Evolutionary conservation across 805 yeast species (phyloP).

Genomic region (Myxozyma neotropica): DNA sequence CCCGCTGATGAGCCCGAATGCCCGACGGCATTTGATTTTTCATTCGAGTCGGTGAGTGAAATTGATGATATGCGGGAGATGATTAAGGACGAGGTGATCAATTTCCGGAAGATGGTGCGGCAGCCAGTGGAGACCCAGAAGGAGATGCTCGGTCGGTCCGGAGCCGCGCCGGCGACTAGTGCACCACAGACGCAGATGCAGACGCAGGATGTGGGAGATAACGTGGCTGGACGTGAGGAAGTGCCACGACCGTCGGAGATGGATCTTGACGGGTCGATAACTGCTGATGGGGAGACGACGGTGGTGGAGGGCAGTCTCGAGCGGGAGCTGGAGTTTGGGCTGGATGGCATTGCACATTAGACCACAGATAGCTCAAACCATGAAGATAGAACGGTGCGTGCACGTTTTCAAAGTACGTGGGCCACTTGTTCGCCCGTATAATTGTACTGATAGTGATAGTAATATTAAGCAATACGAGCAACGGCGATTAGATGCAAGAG

Average conservation of each 20-base stretch:
- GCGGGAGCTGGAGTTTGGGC: slow-evolving; percentile 66
- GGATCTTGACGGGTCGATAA: slow-evolving; percentile 61
- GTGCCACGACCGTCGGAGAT: slow-evolving; percentile 39
- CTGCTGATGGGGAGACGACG: slow-evolving; percentile 46
- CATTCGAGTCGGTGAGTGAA: slow-evolving; percentile 83
- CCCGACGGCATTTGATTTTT: slow-evolving; percentile 77
- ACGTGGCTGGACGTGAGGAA: slow-evolving; percentile 31
- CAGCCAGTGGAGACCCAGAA: slow-evolving; percentile 64
- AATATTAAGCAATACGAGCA: too few relatives aligned
- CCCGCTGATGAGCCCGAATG: slow-evolving; percentile 85
- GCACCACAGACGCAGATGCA: slow-evolving; percentile 10
- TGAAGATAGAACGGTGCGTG: too few relatives aligned
- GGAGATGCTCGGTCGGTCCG: slow-evolving; percentile 45
- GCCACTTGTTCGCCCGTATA: too few relatives aligned
- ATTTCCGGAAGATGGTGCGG: slow-evolving; percentile 79
- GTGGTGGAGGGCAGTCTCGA: slow-evolving; percentile 53
- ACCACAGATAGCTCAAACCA: too few relatives aligned
- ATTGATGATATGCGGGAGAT: slow-evolving; percentile 71
- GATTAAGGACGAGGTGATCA: slow-evolving; percentile 77
- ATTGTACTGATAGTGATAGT: too few relatives aligned
- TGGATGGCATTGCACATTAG: slow-evolving; percentile 50
- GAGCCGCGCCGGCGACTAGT: slow-evolving; percentile 17
- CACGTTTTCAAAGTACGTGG: too few relatives aligned
- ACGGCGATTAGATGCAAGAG: too few relatives aligned
- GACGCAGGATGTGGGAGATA: slow-evolving; percentile 32